Conservation (phyloP, 192 early-diverging fungal species). For the Funneliformis mosseae region DNA sequence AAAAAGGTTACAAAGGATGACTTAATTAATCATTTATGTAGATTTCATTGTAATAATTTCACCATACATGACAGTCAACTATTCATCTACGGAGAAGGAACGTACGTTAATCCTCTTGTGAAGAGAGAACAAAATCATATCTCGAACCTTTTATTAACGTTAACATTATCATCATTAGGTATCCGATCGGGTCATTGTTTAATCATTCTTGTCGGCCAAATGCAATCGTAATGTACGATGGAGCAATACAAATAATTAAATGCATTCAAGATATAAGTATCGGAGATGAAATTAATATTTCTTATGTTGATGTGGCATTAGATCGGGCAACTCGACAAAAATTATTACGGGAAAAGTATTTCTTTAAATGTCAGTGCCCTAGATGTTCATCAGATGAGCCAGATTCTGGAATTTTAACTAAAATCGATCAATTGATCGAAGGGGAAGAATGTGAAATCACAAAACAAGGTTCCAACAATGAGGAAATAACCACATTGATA, state of each 20-base stretch:
- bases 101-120: slow-evolving; percentile 27
- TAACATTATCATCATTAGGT: slow-evolving; percentile 21
- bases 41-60: slow-evolving; percentile 71
- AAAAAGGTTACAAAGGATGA: slow-evolving; percentile 19
- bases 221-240: slow-evolving; percentile 57
- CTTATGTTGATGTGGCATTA: slow-evolving; percentile 61
- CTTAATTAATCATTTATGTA: slow-evolving; percentile 53
- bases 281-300: slow-evolving; percentile 56
- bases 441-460: not conserved
- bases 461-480: not conserved
- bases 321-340: slow-evolving; percentile 36
- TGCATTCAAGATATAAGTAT: slow-evolving; percentile 54
- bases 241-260: slow-evolving; percentile 49
- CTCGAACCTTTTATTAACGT: no score
- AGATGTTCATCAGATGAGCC: slow-evolving; percentile 37
- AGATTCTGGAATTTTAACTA: not conserved
- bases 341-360: slow-evolving; percentile 50
- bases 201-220: slow-evolving; percentile 74
- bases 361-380: slow-evolving; percentile 52
- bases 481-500: not conserved
- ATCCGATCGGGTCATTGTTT: slow-evolving; percentile 61
- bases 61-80: slow-evolving; percentile 59
- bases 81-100: slow-evolving; percentile 65
- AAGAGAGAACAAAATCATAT: no score
- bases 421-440: slow-evolving; percentile 19